Percentiles rank a stretch among this genome's conserved stretches.
Evolutionary conservation across 2,329 filamentous ascomycete genomes (phyloP).

Genomic region (Zymoseptoria passerinii): DNA sequence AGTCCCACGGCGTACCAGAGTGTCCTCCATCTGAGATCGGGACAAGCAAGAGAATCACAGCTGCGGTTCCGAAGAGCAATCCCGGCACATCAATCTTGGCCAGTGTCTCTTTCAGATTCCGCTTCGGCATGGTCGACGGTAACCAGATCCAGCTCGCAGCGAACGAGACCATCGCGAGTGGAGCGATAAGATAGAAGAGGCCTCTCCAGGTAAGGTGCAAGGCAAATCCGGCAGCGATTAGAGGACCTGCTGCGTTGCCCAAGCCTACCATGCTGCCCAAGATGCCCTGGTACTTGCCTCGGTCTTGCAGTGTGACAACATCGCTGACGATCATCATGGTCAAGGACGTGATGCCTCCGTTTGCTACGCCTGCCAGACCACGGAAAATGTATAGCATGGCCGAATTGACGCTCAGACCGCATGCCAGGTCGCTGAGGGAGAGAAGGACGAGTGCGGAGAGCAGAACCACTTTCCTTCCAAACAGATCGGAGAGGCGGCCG

Average conservation of each 20-base stretch:
- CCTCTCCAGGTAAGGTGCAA: constrained; percentile 37
- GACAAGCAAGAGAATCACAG: constrained; percentile 53
- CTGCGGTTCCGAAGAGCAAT: constrained; percentile 46
- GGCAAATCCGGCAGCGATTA: constrained; percentile 41
- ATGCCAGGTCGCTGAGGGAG: constrained; percentile 50
- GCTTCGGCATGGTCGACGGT: constrained; percentile 43
- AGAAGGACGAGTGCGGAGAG: constrained; percentile 47
- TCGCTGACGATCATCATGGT: constrained; percentile 56
- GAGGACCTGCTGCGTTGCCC: constrained; percentile 40
- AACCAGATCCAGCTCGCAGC: constrained; percentile 44
- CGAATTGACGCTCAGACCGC: constrained; percentile 48
- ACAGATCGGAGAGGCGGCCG: constrained; percentile 37
- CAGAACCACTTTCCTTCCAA: constrained; percentile 48
- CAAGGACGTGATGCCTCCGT: constrained; percentile 52
- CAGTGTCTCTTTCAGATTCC: constrained; percentile 41
- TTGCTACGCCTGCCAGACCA: constrained; percentile 52
- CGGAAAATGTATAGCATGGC: constrained; percentile 55
- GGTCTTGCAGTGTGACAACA: constrained; percentile 49
- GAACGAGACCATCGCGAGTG: constrained; percentile 42
- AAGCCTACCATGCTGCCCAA: neutral
- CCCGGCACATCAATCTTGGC: constrained; percentile 54
- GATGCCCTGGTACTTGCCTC: constrained; percentile 43
- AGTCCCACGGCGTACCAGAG: constrained; percentile 44
- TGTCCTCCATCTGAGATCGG: constrained; percentile 50
- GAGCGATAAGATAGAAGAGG: constrained; percentile 46